These are phyloP conservation scores for Rhizoctonia solani DNA, from an alignment of 1,284 basidiomycete genomes.

Conservation along the genomic window DNA sequence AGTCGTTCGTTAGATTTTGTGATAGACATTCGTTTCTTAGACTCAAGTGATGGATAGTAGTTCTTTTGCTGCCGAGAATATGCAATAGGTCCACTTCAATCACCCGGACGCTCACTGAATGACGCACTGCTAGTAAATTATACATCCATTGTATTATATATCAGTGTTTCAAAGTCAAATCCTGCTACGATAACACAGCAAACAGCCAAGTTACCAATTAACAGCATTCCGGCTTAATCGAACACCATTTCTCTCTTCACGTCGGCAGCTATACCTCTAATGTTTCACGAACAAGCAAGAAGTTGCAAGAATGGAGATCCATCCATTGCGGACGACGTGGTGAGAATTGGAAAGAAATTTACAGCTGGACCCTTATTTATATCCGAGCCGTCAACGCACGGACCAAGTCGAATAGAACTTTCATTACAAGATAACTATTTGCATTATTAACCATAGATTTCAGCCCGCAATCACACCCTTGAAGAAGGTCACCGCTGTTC, in stretches of 20 bases:
- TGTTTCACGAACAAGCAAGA: slow-evolving; percentile 11
- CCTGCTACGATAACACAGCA: slow-evolving; percentile 54
- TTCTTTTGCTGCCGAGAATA: too few species aligned
- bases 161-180: slow-evolving; percentile 77
- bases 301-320: slow-evolving; percentile 28
- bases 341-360: slow-evolving; percentile 30
- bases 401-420: slow-evolving; percentile 8
- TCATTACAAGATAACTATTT: neutral
- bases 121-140: neutral
- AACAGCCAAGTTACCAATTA: slow-evolving; percentile 48
- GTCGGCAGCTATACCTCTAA: slow-evolving; percentile 35
- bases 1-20: slow-evolving; percentile 12
- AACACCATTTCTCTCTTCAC: slow-evolving; percentile 47
- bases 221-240: slow-evolving; percentile 81
- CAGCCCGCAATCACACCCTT: slow-evolving; percentile 15
- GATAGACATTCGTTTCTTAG: neutral
- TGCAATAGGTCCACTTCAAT: too few species aligned
- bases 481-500: slow-evolving; percentile 29
- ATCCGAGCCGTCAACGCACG: slow-evolving; percentile 11
- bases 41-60: slow-evolving; percentile 10
- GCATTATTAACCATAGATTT: neutral
- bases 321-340: slow-evolving; percentile 33
- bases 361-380: slow-evolving; percentile 9
- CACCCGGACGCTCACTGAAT: too few species aligned
- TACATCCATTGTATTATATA: slow-evolving; percentile 5